Evolutionary conservation across 768 basidiomycete species (phyloP), one percentile per base, ranked within the genome.

Genomic region (Pholiota conissans): DNA sequence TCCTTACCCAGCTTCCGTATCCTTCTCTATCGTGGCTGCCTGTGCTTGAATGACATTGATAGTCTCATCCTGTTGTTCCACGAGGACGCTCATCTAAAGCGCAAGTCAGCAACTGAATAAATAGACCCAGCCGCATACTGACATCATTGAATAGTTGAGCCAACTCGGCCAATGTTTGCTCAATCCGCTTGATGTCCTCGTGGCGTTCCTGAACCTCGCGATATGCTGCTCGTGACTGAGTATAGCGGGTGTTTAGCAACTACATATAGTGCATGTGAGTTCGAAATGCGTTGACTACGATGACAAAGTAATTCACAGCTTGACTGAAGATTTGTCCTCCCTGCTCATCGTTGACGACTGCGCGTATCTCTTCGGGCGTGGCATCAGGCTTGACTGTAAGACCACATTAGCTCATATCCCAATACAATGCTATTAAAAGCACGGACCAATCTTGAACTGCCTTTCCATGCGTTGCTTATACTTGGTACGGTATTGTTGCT

Each of bases 161-260:
- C 45, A 98, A 84, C 74, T 98, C 93, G 13, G 86, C 87, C 45
- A 99, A 77, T 9, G 95, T 98, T 74, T 84, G 83, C 73, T 98
- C 96, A 66, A 99, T 98, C 67, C 90, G 89, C 73, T 93, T 87
- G 72, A 99, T 92, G 65, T 99, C 95, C 71, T 90, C 91, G 68
- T 98, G 95, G 59, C 96, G 89, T 66, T 90, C 91, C 76, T 98
- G 96, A n/a, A 98, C 96, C 69, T 99, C 96, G 51, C 88, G 85
- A 73, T 95, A 97, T 3, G 95, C 95, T 9, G 89, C 89, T 53
- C 89, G 82, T 46, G 95, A 93, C 67, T 90, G 89, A 52, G 90
- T 94, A 65, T 90, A 91, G n/a, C 92, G 90, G 72, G 93, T 92
- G 75, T 84, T 91, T 79, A 95, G 81, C 61, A 97, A 80, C 91